Conservation (phyloP, 306 rosid species). For the Acacia confusa region DNA sequence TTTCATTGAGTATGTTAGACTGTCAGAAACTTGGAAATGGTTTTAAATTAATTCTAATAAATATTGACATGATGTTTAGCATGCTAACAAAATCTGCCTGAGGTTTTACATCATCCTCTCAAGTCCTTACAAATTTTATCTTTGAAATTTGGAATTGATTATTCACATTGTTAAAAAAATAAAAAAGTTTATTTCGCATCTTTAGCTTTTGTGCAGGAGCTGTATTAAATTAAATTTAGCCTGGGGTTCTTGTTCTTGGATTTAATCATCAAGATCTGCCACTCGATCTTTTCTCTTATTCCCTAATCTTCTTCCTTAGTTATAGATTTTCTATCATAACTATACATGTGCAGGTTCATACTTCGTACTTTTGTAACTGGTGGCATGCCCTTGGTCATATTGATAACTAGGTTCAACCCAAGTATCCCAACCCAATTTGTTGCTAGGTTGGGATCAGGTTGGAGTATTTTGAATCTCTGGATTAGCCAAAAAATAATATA, state of each 20-base stretch:
- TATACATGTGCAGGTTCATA: neutral
- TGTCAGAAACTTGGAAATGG: slow-evolving; percentile 14
- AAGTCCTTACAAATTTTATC: neutral
- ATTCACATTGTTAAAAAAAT: neutral
- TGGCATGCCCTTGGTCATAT: neutral
- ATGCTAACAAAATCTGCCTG: neutral
- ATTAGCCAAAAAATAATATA: neutral
- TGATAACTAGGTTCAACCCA: neutral
- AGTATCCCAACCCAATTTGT: neutral
- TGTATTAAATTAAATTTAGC: neutral
- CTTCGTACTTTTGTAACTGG: neutral
- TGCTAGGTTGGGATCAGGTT: neutral
- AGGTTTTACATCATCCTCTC: too few relatives aligned
- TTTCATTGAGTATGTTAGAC: slow-evolving; percentile 7
- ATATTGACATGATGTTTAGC: neutral
- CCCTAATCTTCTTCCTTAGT: neutral
- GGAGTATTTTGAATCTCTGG: neutral
- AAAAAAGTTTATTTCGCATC: neutral
- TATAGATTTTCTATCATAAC: neutral
- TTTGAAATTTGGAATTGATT: neutral
- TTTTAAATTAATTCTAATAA: slow-evolving; percentile 1
- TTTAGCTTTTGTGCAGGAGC: neutral
- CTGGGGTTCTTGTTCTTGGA: neutral
- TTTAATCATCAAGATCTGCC: neutral
- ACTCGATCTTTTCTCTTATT: neutral